Evolutionary conservation across 495 filamentous ascomycete species (phyloP), one percentile per base, ranked within the genome.

Genomic region (Tuber magnatum): DNA sequence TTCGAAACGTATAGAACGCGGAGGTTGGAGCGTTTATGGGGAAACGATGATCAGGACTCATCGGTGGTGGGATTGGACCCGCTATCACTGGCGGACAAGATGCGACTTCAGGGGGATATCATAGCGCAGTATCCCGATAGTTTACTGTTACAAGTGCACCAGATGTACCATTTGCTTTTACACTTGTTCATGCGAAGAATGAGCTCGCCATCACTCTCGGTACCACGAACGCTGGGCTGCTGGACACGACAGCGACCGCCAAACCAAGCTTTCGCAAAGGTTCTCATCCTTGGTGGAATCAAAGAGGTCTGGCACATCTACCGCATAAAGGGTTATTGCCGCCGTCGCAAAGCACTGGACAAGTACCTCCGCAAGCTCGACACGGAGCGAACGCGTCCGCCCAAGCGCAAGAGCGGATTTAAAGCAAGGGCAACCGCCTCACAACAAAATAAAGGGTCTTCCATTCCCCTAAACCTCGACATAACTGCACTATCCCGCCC

Each of bases 131-230:
- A 82, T 69, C 81, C 81, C 10, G 81, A 82, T 72, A 76, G 72
- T 32, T 75, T 82, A 71, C 72, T 82, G 4, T 76, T 82, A 28
- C 77, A 81, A 42, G 70, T 82, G 16, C 80, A 82, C 56, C 81
- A 82, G 41, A 82, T 82, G 81, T 82, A 81, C 51, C 75, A 82
- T 48, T 72, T 82, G 35, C 80, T 82, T 28, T 75, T 82, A 20
- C 81, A 82, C 56, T 72, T 82, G 41, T 77, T 82, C 41, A 75
- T 80, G 43, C 77, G 81, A 44, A 78, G 81, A 51, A 74, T 82
- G 24, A 82, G 78, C 43, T 75, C 80, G 18, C 48, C 69, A 28
- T 65, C 75, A 24, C 72, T 72, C 5, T 78, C 76, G 51, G 77
- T 73, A 41, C 24, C 74, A 2, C 72, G 75, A 16, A 73, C 75